Percentiles rank a stretch among this genome's conserved stretches.
phyloP scores from a whole-genome alignment of 176 grass and related monocot species.

The Ampelocalamus luodianensis region DNA sequence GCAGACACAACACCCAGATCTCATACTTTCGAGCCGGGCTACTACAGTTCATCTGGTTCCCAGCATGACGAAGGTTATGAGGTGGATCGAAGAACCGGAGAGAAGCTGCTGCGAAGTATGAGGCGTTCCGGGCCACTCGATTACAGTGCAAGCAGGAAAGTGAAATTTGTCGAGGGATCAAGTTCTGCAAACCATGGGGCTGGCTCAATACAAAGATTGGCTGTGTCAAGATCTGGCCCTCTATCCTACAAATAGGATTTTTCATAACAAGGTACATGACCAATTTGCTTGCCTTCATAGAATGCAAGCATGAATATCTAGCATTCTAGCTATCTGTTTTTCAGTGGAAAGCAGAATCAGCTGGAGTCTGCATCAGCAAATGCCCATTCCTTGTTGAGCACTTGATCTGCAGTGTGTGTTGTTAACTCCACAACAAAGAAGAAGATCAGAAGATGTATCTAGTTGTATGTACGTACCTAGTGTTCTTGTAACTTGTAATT shows the following conservation, averaged over 20 bases:
- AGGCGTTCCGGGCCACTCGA: conserved; percentile 85
- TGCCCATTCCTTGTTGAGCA: background rate
- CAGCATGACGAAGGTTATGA: conserved; percentile 69
- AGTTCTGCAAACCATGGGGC: conserved; percentile 69
- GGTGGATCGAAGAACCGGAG: conserved; percentile 60
- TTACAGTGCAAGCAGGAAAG: conserved; percentile 71
- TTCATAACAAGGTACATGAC: background rate
- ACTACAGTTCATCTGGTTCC: conserved; percentile 57
- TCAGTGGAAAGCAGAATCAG: background rate
- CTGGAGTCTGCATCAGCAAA: background rate
- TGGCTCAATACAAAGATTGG: conserved; percentile 67
- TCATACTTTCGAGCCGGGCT: conserved; percentile 58
- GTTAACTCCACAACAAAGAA: background rate
- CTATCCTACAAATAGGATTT: conserved; percentile 74
- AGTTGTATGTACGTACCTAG: conserved; percentile 36
- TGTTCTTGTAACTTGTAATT: conserved; percentile 40
- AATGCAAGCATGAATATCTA: conserved; percentile 5
- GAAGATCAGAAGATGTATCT: background rate
- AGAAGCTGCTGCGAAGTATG: conserved; percentile 69
- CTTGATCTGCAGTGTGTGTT: background rate
- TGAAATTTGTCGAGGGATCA: conserved; percentile 80
- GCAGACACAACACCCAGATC: conserved; percentile 60
- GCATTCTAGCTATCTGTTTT: background rate
- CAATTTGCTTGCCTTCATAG: background rate
- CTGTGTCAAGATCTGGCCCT: conserved; percentile 86